A percentile compares a stretch with the other conserved stretches of the same genome.
Evolutionary conservation across 805 yeast genomes (phyloP).

Genomic region (Pichia insulana): DNA sequence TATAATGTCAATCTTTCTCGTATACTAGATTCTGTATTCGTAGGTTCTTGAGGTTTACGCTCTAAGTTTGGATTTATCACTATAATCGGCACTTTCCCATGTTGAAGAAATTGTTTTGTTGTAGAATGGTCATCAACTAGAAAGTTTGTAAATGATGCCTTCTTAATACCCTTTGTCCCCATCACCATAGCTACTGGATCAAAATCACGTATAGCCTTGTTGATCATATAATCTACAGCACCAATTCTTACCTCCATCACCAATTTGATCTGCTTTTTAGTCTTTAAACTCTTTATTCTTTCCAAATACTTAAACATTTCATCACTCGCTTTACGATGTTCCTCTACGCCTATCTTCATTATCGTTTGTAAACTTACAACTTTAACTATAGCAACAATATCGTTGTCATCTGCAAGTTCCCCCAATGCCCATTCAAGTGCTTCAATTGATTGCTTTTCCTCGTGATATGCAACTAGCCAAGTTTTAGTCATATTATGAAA

Average conservation of each 20-base stretch:
- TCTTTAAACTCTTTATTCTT: conserved; percentile 28
- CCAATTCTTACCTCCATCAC: conserved; percentile 38
- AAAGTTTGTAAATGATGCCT: conserved; percentile 31
- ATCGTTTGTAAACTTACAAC: conserved; percentile 30
- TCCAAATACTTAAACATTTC: conserved; percentile 26
- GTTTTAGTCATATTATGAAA: conserved; percentile 31
- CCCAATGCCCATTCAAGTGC: conserved; percentile 39
- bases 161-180: conserved; percentile 32
- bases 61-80: conserved; percentile 33
- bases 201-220: conserved; percentile 34
- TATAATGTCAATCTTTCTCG: conserved; percentile 8
- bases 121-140: conserved; percentile 34
- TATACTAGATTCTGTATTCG: conserved; percentile 4
- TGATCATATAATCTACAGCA: conserved; percentile 33
- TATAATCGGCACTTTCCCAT: conserved; percentile 37
- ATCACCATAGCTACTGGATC: conserved; percentile 38
- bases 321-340: conserved; percentile 30
- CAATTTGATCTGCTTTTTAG: conserved; percentile 31
- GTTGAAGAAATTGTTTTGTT: conserved; percentile 40
- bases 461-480: conserved; percentile 36
- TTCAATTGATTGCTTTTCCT: conserved; percentile 30
- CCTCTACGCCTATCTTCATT: conserved; percentile 14
- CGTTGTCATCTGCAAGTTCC: conserved; percentile 36
- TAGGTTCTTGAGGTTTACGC: background rate
- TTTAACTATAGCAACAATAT: conserved; percentile 36